Conservation (phyloP, 78 protist species). For the Anaeramoeba flamelloides region DNA sequence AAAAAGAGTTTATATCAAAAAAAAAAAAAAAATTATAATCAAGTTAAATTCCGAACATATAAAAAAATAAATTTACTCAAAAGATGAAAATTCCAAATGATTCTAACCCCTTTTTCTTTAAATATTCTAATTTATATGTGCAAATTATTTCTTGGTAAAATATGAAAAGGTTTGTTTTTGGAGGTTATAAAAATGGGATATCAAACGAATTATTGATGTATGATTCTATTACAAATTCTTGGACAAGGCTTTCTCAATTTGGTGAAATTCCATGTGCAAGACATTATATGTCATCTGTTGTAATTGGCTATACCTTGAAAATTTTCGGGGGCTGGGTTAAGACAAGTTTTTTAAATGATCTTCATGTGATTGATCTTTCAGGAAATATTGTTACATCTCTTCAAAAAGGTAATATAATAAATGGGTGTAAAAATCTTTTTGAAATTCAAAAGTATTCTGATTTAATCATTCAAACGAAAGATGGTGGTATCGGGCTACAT, state of each 20-base stretch:
- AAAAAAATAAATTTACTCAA: too few relatives aligned
- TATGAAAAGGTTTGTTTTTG: background rate
- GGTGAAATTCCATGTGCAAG: background rate
- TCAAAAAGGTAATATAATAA: background rate
- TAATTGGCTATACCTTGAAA: background rate
- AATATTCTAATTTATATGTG: too few relatives aligned
- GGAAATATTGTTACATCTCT: background rate
- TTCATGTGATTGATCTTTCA: background rate
- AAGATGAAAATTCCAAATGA: too few relatives aligned
- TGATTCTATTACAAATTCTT: background rate
- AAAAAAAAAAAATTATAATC: too few relatives aligned
- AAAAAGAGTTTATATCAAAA: too few relatives aligned
- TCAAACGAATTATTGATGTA: background rate
- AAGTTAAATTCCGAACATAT: too few relatives aligned
- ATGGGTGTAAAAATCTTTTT: background rate
- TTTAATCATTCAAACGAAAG: background rate
- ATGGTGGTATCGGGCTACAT: background rate
- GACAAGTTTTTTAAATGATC: background rate
- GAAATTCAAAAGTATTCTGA: background rate
- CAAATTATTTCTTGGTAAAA: too few relatives aligned
- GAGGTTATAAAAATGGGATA: background rate
- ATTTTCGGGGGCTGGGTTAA: background rate
- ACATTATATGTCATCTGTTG: background rate
- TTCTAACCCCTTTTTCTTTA: too few relatives aligned
- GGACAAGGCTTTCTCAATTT: background rate